Evolutionary conservation across 495 filamentous ascomycete genomes (phyloP).

Genomic region (Lineolata rhizophorae): DNA sequence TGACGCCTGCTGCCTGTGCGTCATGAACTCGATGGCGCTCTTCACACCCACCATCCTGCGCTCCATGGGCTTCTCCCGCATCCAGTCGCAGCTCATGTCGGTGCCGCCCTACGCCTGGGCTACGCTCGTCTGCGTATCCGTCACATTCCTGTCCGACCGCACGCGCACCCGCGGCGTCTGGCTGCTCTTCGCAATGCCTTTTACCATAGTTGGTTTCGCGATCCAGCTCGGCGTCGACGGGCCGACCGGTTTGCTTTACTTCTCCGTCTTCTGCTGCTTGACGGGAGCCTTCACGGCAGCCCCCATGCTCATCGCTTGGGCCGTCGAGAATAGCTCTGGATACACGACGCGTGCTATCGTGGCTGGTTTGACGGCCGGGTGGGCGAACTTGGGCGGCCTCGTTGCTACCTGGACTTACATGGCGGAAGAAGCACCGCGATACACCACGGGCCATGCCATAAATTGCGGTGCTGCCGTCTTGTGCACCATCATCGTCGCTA

Average conservation of each 20-base stretch:
- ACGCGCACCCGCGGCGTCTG: slow-evolving; percentile 28
- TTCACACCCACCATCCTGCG: slow-evolving; percentile 50
- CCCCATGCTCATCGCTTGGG: slow-evolving; percentile 41
- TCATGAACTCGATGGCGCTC: slow-evolving; percentile 42
- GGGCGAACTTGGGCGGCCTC: slow-evolving; percentile 50
- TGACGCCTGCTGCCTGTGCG: no score
- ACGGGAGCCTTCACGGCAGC: slow-evolving; percentile 33
- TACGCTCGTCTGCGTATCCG: slow-evolving; percentile 38
- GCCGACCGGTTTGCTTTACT: no score
- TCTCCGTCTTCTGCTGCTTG: slow-evolving; percentile 47
- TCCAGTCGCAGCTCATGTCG: slow-evolving; percentile 45
- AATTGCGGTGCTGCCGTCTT: no score
- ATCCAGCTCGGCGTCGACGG: no score
- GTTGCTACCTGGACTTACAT: slow-evolving; percentile 52
- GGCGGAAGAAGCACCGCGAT: slow-evolving; percentile 40
- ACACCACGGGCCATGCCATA: slow-evolving; percentile 50
- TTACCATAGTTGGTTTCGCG: slow-evolving; percentile 47
- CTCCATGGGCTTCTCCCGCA: slow-evolving; percentile 33
- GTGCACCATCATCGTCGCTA: no score
- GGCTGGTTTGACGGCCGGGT: slow-evolving; percentile 46
- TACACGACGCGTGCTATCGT: slow-evolving; percentile 45
- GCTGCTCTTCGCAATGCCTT: slow-evolving; percentile 23
- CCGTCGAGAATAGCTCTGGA: slow-evolving; percentile 45
- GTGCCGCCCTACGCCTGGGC: slow-evolving; percentile 54
- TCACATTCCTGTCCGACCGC: slow-evolving; percentile 38